Evolutionary conservation across 225 moss, liverwort and hornwort genomes (phyloP).

Genomic region (Rhytidiadelphus loreus): DNA sequence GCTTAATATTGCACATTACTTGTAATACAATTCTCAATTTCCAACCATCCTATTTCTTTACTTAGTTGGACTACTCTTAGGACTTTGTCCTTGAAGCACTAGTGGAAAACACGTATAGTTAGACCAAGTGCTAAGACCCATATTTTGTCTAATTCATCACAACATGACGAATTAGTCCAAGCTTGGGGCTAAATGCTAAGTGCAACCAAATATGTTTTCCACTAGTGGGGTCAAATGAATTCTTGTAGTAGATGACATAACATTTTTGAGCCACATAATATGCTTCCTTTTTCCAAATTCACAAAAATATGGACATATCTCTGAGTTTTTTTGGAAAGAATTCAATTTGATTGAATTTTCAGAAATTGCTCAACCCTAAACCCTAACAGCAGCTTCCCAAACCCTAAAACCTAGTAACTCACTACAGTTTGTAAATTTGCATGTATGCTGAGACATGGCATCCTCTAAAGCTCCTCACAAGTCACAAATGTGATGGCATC

Average conservation of each 20-base stretch:
- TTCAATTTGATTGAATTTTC: not conserved
- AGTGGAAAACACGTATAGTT: not conserved
- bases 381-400: accelerated
- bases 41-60: not conserved
- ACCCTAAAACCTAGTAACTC: not conserved
- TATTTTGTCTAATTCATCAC: not conserved
- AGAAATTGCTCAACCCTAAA: not conserved
- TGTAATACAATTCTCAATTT: too few species aligned
- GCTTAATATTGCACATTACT: not conserved
- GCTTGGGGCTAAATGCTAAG: too few species aligned
- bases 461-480: too few species aligned
- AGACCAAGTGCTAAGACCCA: not conserved
- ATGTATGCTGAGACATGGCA: not conserved
- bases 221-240: not conserved
- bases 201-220: too few species aligned
- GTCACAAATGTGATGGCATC: not conserved
- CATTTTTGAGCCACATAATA: not conserved
- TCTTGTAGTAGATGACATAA: not conserved
- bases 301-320: too few species aligned
- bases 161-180: too few species aligned
- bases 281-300: too few species aligned
- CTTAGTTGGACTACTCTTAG: not conserved
- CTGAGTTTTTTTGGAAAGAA: not conserved
- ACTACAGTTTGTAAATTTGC: not conserved
- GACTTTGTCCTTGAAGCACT: not conserved